Evolutionary conservation across 306 rosid genomes (phyloP), one percentile per base, ranked within the genome.

Genomic region (Delonix regia): DNA sequence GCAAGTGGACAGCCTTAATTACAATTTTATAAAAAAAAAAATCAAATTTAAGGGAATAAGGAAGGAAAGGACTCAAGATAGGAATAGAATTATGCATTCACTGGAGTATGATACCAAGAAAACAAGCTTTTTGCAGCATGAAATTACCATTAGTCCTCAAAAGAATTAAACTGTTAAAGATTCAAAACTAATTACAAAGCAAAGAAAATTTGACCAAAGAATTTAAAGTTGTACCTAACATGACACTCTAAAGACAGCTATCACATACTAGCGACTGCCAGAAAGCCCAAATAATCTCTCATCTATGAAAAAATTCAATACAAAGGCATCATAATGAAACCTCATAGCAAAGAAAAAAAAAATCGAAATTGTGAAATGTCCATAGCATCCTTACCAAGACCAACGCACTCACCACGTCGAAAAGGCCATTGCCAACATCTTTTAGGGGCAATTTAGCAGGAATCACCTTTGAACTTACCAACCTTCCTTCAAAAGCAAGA

Each of bases 171-270:
- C 18, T 24, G n/a, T 47, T 60, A 34, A 80, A 79, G 48, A 75
- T 71, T 65, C 53, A 33, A 77, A 78, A 86, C 59, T 74, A 48
- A 78, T 30, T 45, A 30, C 0, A 42, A 44, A 56, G 64, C 24
- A 80, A 68, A 47, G 82, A 84, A 69, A 84, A 83, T 86, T 86
- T 86, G 85, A 77, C 83, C 75, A 78, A 79, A 59, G 84, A 70
- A 84, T 82, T 83, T 78, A 87, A 81, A 59, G 88, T 64, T 83
- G 84, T 64, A 91, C 97, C 97, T 88, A 85, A 88, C 90, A 36
- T 78, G 61, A 38, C 82, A 69, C 73, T 78, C 83, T 33, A 76
- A 76, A 80, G 76, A 87, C 77, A 88, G 60, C 80, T 81, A 76
- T 88, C 86, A 78, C 82, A 51, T 47, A 73, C 41, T 78, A 79